phyloP scores from a whole-genome alignment of 305 asterid species.

The Fraxinus baroniana region DNA sequence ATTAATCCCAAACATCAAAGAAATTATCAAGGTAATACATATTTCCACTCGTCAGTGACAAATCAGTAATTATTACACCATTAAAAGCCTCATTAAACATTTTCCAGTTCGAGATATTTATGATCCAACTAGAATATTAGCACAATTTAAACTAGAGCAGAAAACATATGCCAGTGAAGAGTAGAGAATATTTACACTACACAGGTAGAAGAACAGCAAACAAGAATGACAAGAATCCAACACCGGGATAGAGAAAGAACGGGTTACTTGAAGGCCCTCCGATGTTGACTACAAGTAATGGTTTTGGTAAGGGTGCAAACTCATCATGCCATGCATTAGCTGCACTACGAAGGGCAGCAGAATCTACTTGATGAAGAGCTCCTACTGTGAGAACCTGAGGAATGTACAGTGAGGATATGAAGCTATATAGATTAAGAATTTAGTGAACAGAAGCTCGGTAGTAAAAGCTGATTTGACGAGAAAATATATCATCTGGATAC shows the following conservation, averaged over 20 bases:
- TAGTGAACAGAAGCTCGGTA: conserved; percentile 14
- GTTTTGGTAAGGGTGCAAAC: conserved; percentile 86
- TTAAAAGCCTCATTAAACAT: neutral
- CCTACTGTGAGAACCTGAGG: conserved; percentile 85
- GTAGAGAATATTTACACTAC: neutral
- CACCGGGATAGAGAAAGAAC: conserved; percentile 27
- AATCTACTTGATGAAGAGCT: conserved; percentile 94
- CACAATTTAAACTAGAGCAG: neutral
- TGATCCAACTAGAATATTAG: neutral
- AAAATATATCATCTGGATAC: conserved; percentile 30
- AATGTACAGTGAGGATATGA: conserved; percentile 10
- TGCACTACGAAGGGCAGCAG: conserved; percentile 78
- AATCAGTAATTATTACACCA: neutral
- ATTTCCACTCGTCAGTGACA: conserved; percentile 7
- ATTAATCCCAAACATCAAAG: neutral
- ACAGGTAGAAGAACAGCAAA: neutral
- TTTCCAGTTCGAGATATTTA: conserved; percentile 3
- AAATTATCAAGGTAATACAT: neutral
- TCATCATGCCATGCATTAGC: conserved; percentile 90
- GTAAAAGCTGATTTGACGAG: conserved; percentile 9
- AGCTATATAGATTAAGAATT: conserved; percentile 12
- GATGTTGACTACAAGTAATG: conserved; percentile 84
- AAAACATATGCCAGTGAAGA: neutral
- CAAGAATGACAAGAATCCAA: conserved; percentile 18
- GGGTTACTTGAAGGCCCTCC: conserved; percentile 92